phyloP scores from a whole-genome alignment of 2,329 filamentous ascomycete genomes.

The Paraconiothyrium brasiliense region DNA sequence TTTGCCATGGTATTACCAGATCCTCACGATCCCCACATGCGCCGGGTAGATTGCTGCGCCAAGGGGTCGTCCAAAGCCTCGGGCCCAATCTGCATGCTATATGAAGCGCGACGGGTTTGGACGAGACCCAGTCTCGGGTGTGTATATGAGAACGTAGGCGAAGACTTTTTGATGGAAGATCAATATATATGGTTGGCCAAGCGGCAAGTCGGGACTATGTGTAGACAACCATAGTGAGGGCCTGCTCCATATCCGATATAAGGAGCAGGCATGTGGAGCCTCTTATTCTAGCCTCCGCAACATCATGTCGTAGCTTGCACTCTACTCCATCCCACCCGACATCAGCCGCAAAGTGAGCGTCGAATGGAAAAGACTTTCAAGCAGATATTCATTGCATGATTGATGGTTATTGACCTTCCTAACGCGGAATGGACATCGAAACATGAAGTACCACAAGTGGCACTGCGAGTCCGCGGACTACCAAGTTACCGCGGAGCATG shows the following conservation, averaged over 20 bases:
- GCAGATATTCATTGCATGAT: constrained; percentile 1
- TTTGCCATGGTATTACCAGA: constrained; percentile 7
- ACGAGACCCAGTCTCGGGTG: background rate
- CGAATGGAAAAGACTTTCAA: background rate
- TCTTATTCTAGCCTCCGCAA: constrained; percentile 19
- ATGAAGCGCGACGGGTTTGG: background rate
- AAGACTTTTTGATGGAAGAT: constrained; percentile 12
- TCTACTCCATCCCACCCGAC: background rate
- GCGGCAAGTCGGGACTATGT: constrained; percentile 2
- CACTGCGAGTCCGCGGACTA: background rate
- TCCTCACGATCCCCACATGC: constrained; percentile 10
- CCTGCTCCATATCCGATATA: constrained; percentile 21
- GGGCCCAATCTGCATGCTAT: background rate
- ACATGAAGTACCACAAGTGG: background rate
- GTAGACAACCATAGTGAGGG: constrained; percentile 19
- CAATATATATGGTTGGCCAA: constrained; percentile 15
- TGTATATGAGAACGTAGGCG: background rate
- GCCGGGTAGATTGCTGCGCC: background rate
- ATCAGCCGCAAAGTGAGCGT: background rate
- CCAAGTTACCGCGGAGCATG: background rate
- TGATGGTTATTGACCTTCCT: constrained; percentile 15
- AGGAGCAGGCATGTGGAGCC: constrained; percentile 19
- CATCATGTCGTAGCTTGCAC: constrained; percentile 2
- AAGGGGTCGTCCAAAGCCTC: background rate
- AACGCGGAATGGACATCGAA: background rate